Conservation (phyloP, 495 filamentous ascomycete species). For the Penicillium riverlandense region DNA sequence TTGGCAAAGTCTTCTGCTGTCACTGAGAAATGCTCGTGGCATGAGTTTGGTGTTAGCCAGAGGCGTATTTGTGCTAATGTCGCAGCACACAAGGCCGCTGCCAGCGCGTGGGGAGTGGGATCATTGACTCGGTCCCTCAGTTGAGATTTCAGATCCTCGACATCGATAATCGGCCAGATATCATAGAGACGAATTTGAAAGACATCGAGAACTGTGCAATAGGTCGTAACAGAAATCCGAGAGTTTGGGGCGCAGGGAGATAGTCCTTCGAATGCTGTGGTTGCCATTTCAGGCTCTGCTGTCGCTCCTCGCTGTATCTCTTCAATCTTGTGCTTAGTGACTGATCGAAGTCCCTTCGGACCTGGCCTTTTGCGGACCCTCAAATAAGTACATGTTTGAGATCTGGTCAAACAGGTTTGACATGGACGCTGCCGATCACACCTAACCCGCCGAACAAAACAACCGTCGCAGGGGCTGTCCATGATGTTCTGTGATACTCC, state of each 20-base stretch:
- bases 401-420: constrained; percentile 4
- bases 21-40: not conserved
- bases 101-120: constrained; percentile 4
- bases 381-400: constrained; percentile 10
- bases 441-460: constrained; percentile 10
- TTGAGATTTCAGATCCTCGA: constrained; percentile 5
- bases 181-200: constrained; percentile 6
- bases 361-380: constrained; percentile 10
- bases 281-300: not conserved
- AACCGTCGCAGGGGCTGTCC: constrained; percentile 11
- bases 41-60: constrained; percentile 1
- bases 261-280: not conserved
- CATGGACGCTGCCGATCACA: constrained; percentile 13
- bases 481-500: constrained; percentile 1
- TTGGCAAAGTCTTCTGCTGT: constrained; percentile 11
- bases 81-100: constrained; percentile 11
- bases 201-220: constrained; percentile 6
- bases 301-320: constrained; percentile 2
- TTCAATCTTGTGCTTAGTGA: constrained; percentile 7
- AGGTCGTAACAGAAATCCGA: constrained; percentile 3
- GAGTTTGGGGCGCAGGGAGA: not conserved
- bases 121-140: not conserved
- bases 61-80: constrained; percentile 10
- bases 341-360: constrained; percentile 9
- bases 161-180: constrained; percentile 10